Evolutionary conservation across 371 early-diverging fungal species (phyloP).

Genomic region (Lichtheimia corymbifera): DNA sequence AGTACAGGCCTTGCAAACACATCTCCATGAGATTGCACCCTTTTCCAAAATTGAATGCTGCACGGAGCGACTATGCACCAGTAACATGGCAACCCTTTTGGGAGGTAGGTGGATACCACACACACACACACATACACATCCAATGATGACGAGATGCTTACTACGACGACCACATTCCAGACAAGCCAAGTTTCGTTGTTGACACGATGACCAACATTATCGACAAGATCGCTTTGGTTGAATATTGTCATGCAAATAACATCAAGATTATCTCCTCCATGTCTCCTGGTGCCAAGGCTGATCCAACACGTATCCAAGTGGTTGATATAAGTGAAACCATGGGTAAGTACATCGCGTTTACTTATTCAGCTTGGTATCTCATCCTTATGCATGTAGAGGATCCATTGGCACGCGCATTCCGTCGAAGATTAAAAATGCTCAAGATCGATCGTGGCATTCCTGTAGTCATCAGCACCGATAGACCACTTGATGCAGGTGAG

Average conservation of each 20-base stretch:
- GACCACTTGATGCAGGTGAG: slow-evolving; percentile 47
- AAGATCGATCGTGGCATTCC: slow-evolving; percentile 78
- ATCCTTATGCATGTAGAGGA: slow-evolving; percentile 61
- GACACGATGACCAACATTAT: slow-evolving; percentile 92
- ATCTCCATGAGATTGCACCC: slow-evolving; percentile 76
- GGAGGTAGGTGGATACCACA: slow-evolving; percentile 44
- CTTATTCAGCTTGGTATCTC: background rate
- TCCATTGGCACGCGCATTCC: slow-evolving; percentile 85
- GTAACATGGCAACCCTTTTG: slow-evolving; percentile 65
- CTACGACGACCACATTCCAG: too few relatives aligned
- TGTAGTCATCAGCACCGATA: slow-evolving; percentile 92
- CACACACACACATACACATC: too few relatives aligned
- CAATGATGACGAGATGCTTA: background rate
- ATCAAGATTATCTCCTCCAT: slow-evolving; percentile 83
- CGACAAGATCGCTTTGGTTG: slow-evolving; percentile 84
- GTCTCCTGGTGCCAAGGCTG: slow-evolving; percentile 94
- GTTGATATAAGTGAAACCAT: slow-evolving; percentile 88
- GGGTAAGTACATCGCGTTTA: slow-evolving; percentile 38
- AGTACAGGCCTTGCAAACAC: slow-evolving; percentile 68
- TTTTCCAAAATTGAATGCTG: slow-evolving; percentile 74
- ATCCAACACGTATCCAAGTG: slow-evolving; percentile 90
- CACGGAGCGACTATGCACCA: slow-evolving; percentile 64
- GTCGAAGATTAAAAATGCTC: slow-evolving; percentile 68
- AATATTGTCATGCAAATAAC: slow-evolving; percentile 74
- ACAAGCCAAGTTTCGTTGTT: slow-evolving; percentile 65